Percentiles rank a stretch among this genome's conserved stretches.
phyloP scores from a whole-genome alignment of 371 early-diverging fungal genomes.

The Lichtheimia ramosa region DNA sequence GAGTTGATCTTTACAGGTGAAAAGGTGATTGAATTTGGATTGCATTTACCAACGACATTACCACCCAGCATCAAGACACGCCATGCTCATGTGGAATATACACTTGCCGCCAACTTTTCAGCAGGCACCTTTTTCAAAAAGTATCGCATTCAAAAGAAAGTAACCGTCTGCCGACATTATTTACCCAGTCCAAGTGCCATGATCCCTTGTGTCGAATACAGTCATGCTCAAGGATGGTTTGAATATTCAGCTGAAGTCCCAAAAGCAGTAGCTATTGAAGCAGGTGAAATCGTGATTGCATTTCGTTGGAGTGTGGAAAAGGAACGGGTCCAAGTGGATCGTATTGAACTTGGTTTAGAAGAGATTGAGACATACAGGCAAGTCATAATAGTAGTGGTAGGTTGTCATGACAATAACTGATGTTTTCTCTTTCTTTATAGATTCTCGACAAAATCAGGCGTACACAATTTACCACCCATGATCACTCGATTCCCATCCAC shows the following conservation, averaged over 20 bases:
- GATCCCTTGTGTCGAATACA: slow-evolving; percentile 40
- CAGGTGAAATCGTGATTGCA: slow-evolving; percentile 43
- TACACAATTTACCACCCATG: slow-evolving; percentile 39
- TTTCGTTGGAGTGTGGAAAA: slow-evolving; percentile 50
- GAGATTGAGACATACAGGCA: slow-evolving; percentile 46
- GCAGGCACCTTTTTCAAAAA: slow-evolving; percentile 52
- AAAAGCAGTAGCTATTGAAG: slow-evolving; percentile 42
- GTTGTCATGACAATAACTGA: too few species aligned
- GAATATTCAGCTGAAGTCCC: slow-evolving; percentile 49
- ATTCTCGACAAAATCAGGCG: slow-evolving; percentile 36
- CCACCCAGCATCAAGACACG: slow-evolving; percentile 35
- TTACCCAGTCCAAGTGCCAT: slow-evolving; percentile 42
- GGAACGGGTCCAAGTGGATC: slow-evolving; percentile 39
- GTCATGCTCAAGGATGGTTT: slow-evolving; percentile 47
- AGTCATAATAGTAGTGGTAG: neutral
- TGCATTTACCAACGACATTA: slow-evolving; percentile 43
- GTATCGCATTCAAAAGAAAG: slow-evolving; percentile 37
- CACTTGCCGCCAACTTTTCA: slow-evolving; percentile 43
- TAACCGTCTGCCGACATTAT: slow-evolving; percentile 40
- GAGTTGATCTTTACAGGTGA: slow-evolving; percentile 49
- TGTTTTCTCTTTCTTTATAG: slow-evolving; percentile 9
- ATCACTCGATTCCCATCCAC: slow-evolving; percentile 36
- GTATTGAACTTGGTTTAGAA: slow-evolving; percentile 34
- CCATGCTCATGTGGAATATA: slow-evolving; percentile 45
- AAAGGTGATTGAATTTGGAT: slow-evolving; percentile 39